Percentiles rank a stretch among this genome's conserved stretches.
phyloP scores from a whole-genome alignment of 116 monocot genomes.

The Trichopus zeylanicus region DNA sequence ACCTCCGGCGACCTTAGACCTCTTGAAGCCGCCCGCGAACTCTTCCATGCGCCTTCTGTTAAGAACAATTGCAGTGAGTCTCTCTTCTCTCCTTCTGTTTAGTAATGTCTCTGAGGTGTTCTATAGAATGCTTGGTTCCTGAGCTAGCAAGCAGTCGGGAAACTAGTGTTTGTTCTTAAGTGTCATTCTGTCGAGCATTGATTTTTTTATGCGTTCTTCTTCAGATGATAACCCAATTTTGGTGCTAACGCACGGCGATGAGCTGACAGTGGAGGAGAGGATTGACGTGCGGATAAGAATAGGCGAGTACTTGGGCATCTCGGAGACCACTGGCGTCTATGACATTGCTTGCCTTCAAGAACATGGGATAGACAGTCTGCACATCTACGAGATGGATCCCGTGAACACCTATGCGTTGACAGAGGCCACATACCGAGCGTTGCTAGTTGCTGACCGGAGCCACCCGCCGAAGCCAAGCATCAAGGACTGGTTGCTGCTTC shows the following conservation, averaged over 20 bases:
- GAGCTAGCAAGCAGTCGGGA: too few species aligned
- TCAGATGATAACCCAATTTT: slow-evolving; percentile 40
- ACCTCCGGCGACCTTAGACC: slow-evolving; percentile 20
- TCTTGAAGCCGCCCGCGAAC: slow-evolving; percentile 26
- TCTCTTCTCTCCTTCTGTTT: too few species aligned
- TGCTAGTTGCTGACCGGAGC: slow-evolving; percentile 41
- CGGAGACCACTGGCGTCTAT: slow-evolving; percentile 31
- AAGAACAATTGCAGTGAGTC: slow-evolving; percentile 27
- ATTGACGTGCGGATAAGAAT: slow-evolving; percentile 22
- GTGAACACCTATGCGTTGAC: slow-evolving; percentile 36
- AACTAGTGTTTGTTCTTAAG: too few species aligned
- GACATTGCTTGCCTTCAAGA: slow-evolving; percentile 41
- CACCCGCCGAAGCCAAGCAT: slow-evolving; percentile 31
- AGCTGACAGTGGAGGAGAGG: slow-evolving; percentile 39
- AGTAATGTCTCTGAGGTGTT: too few species aligned
- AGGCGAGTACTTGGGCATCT: slow-evolving; percentile 28
- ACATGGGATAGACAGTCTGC: slow-evolving; percentile 8
- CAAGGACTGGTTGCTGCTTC: slow-evolving; percentile 17
- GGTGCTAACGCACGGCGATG: slow-evolving; percentile 54
- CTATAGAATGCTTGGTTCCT: too few species aligned
- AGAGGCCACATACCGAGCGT: slow-evolving; percentile 39
- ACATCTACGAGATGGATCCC: slow-evolving; percentile 40
- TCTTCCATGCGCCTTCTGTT: slow-evolving; percentile 35
- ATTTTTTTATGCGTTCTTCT: neutral
- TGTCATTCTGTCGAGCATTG: too few species aligned